Evolutionary conservation across 208 protist genomes (phyloP).

Genomic region (Vickermania ingenoplastis): DNA sequence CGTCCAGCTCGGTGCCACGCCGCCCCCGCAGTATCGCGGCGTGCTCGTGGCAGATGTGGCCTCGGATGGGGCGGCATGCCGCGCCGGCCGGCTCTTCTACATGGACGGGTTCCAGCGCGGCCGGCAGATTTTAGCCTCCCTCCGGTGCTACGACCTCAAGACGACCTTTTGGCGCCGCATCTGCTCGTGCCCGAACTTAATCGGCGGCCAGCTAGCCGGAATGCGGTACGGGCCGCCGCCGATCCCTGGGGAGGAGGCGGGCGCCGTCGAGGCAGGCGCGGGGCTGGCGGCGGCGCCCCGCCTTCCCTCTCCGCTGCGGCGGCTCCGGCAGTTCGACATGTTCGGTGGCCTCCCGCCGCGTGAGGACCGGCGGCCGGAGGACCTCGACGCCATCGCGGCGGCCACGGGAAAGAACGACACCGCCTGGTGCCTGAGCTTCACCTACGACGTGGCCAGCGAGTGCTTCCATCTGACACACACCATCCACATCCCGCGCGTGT

Average conservation of each 20-base stretch:
- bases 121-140: conserved; percentile 23
- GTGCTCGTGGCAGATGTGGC: conserved; percentile 33
- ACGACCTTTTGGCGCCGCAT: conserved; percentile 32
- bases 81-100: conserved; percentile 33
- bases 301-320: no score
- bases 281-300: no score
- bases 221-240: conserved; percentile 19
- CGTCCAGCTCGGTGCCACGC: conserved; percentile 31
- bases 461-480: conserved; percentile 29
- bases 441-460: conserved; percentile 20
- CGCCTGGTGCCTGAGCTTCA: conserved; percentile 32
- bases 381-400: not conserved
- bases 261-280: no score
- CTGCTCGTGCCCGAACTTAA: conserved; percentile 31
- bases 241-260: no score
- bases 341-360: conserved; percentile 36
- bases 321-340: conserved; percentile 29
- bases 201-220: conserved; percentile 25
- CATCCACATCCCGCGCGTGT: conserved; percentile 30
- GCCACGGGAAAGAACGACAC: not conserved
- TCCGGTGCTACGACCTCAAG: conserved; percentile 30
- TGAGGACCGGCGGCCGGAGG: conserved; percentile 14
- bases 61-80: not conserved
- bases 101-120: conserved; percentile 40
- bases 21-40: conserved; percentile 42